Base-by-base conservation (phyloP, 2,329 filamentous ascomycete species). In the Penicillium vulpinum region DNA sequence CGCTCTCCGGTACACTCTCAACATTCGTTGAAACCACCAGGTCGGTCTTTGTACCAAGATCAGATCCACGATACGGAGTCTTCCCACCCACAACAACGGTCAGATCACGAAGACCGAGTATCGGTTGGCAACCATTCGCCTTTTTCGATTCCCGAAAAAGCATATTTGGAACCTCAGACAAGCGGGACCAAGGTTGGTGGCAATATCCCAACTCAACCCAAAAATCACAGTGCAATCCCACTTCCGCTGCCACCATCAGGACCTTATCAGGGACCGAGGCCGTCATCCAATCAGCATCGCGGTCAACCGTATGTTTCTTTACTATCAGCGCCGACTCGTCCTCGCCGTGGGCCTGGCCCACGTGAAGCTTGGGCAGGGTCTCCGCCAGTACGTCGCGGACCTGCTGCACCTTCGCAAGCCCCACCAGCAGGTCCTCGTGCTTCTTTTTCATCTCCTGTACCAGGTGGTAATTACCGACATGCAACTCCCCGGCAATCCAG, bases 301-400 rank as follows among this genome's bases (percentile, higher is more conserved):
- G 70, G 70, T 10, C 66, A 70, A 36, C 57, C 60, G 5, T 76
- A 71, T 55, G 64, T 73, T 40, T 74, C 77, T 29, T 58, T 79
- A n/a, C 63, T 79, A 13, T 74, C 76, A 29, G 78, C 77, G 24
- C 79, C 79, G n/a, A 79, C 78, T 10, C 73, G 77, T 15, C 79
- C 79, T 43, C 77, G 78, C 35, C 77, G 78, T 44, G 73, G 68
- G 38, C 57, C 69, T 31, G 68, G 63, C 51, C 69, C 71, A 22
- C 70, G 75, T 53, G 71, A 73, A 40, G 60, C 70, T 22, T 75
- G 75, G 67, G 41, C 62, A 43, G 61, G 70, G 22, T 58, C 67
- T 31, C 65, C 73, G 15, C 59, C 68, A 11, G 63, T 66, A 48
- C 75, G 76, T 51, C 72, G 72, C 54, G 72, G 71, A 40, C 72